Evolutionary conservation across 2,329 filamentous ascomycete species (phyloP).

Genomic region (Sporothrix phasma): DNA sequence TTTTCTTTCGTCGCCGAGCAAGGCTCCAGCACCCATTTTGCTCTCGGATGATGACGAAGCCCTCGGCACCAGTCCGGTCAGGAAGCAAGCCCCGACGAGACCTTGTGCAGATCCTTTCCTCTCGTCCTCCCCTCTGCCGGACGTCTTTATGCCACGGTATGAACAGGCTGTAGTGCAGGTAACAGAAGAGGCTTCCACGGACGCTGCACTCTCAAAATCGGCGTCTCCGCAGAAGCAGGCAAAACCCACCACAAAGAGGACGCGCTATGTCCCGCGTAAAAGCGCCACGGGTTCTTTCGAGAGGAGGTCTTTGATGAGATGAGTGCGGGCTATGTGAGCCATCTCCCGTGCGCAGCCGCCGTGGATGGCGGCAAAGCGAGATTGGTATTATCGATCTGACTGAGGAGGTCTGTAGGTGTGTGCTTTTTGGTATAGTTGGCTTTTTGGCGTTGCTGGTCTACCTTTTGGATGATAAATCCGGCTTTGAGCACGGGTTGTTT

Average conservation of each 20-base stretch:
- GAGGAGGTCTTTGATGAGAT: conserved; percentile 22
- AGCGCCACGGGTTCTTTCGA: conserved; percentile 23
- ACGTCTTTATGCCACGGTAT: background rate
- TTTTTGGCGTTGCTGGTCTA: too few species aligned
- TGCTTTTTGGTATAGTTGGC: background rate
- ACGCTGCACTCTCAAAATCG: too few species aligned
- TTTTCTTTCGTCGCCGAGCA: conserved; percentile 5
- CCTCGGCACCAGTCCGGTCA: background rate
- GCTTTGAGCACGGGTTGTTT: too few species aligned
- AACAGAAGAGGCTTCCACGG: background rate
- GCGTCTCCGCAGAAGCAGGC: background rate
- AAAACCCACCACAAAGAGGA: conserved; percentile 4
- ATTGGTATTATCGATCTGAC: conserved; percentile 12
- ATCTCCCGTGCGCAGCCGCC: background rate
- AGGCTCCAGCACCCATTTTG: background rate
- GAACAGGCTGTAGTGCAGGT: background rate
- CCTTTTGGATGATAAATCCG: too few species aligned
- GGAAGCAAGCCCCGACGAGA: background rate
- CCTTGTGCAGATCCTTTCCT: background rate
- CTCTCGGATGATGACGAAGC: conserved; percentile 8
- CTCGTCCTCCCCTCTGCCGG: background rate
- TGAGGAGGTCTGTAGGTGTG: background rate
- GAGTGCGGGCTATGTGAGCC: background rate
- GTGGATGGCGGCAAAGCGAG: conserved; percentile 10
- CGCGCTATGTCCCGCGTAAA: conserved; percentile 22